These are phyloP conservation scores for Rugosomyces carneus DNA, from an alignment of 1,284 basidiomycete genomes.

Conservation along the genomic window DNA sequence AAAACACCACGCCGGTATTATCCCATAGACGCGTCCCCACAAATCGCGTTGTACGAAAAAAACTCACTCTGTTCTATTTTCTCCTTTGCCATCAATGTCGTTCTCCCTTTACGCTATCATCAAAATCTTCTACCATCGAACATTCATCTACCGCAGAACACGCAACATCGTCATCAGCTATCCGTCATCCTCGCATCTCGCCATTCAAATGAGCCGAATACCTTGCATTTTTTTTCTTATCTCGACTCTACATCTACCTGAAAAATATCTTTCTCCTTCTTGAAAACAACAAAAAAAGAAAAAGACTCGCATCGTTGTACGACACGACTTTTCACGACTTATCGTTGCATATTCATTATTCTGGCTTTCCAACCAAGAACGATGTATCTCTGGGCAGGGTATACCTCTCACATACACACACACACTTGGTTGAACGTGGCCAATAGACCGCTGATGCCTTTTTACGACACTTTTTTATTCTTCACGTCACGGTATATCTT, in stretches of 20 bases:
- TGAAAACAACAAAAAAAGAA: neutral
- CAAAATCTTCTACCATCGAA: constrained; percentile 9
- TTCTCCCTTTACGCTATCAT: constrained; percentile 1
- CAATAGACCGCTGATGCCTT: constrained; percentile 14
- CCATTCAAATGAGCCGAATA: constrained; percentile 3
- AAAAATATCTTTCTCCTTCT: neutral
- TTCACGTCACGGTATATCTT: constrained; percentile 18
- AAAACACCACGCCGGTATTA: neutral
- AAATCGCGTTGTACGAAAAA: constrained; percentile 7
- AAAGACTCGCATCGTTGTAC: constrained; percentile 25
- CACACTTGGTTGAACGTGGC: neutral
- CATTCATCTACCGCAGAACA: constrained; percentile 2
- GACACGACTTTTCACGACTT: constrained; percentile 25
- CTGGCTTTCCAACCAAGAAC: constrained; percentile 9
- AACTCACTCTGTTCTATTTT: constrained; percentile 3
- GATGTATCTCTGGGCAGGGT: constrained; percentile 5
- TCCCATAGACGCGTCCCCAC: neutral
- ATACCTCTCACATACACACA: neutral
- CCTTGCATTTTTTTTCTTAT: constrained; percentile 12
- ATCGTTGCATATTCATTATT: constrained; percentile 11
- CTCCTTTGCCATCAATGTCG: neutral
- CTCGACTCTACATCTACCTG: neutral
- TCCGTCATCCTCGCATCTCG: constrained; percentile 6
- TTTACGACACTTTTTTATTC: constrained; percentile 17
- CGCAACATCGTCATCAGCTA: constrained; percentile 2